Percentiles rank a stretch among this genome's conserved stretches.
phyloP scores from a whole-genome alignment of 768 basidiomycete species.

The Tephrocybe sp. region DNA sequence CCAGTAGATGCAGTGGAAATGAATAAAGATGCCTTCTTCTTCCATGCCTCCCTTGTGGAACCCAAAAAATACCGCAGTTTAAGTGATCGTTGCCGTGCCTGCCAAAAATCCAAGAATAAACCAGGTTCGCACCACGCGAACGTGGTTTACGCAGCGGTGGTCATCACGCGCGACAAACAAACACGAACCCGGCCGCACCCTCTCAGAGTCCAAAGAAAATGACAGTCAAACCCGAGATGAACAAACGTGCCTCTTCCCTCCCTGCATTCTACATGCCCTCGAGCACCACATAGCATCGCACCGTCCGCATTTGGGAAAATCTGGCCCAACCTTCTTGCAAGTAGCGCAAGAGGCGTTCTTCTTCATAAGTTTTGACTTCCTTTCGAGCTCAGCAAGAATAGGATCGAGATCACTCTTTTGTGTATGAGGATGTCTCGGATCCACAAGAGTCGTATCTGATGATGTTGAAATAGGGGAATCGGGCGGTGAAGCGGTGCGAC shows the following conservation, averaged over 20 bases:
- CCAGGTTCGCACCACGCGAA: too few relatives aligned
- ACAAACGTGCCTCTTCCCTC: conserved; percentile 54
- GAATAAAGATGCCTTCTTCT: too few relatives aligned
- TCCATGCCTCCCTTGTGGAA: too few relatives aligned
- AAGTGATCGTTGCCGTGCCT: too few relatives aligned
- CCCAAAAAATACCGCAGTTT: too few relatives aligned
- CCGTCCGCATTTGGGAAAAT: conserved; percentile 62
- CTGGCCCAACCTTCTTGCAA: conserved; percentile 51
- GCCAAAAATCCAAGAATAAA: too few relatives aligned
- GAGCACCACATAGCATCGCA: conserved; percentile 68
- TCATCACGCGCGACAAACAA: too few relatives aligned
- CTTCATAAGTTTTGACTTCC: conserved; percentile 48
- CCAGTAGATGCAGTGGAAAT: too few relatives aligned
- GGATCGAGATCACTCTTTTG: conserved; percentile 35
- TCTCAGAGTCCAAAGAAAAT: too few relatives aligned
- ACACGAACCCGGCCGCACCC: too few relatives aligned
- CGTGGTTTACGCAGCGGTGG: too few relatives aligned
- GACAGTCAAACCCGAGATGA: too few relatives aligned
- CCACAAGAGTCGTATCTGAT: background rate
- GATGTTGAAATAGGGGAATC: conserved; percentile 16
- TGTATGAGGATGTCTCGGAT: conserved; percentile 1
- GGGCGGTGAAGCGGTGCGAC: conserved; percentile 35
- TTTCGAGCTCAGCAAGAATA: conserved; percentile 51
- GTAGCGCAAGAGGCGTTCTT: conserved; percentile 43
- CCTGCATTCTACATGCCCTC: conserved; percentile 54